Evolutionary conservation across 495 filamentous ascomycete genomes (phyloP), one percentile per base, ranked within the genome.

Genomic region (Astrocystis sublimbata): DNA sequence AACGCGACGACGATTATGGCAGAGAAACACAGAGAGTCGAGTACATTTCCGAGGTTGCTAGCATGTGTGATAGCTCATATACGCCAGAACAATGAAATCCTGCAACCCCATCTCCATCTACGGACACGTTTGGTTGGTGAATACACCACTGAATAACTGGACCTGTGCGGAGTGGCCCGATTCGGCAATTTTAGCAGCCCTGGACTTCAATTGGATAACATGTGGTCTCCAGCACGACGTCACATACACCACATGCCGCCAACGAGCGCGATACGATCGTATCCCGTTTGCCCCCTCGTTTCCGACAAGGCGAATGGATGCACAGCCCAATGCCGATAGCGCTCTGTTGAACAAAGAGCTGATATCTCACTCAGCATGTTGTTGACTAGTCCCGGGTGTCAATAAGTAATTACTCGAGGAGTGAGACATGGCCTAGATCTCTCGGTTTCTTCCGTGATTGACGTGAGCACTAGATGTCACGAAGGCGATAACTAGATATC

Each of bases 131-230:
- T n/a, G n/a, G 36, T 15, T 47, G 17, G 28, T 46, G n/a, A 28
- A 58, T 40, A 28, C 41, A 30, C 54, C 53, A 23, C 19, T 21
- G 31, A 24, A 36, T 33, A 47, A 38, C 42, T 45, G 30, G 30
- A 5, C 23, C n/a, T 28, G 28, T 58, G 55, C 55, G 55, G 55
- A 58, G 55, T 58, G 28, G 38, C 41, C 55, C 42, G 42, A 58
- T 47, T 36, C 35, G 42, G 55, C 42, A 58, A 58, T 23, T 47
- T 35, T 47, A 58, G 47, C 55, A 58, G 55, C 36, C 51, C 28
- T 13, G 12, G 30, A 28, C 9, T 58, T 58, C 55, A 10, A 58
- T 58, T 58, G 55, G 55, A 31, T 21, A 31, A 35, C 15, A 12
- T 7, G n/a, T 21, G 47, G 49, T 52, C 49, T 52, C 8, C 15